Conservation (phyloP, 2,329 filamentous ascomycete genomes). For the Neoarthrinium moseri region DNA sequence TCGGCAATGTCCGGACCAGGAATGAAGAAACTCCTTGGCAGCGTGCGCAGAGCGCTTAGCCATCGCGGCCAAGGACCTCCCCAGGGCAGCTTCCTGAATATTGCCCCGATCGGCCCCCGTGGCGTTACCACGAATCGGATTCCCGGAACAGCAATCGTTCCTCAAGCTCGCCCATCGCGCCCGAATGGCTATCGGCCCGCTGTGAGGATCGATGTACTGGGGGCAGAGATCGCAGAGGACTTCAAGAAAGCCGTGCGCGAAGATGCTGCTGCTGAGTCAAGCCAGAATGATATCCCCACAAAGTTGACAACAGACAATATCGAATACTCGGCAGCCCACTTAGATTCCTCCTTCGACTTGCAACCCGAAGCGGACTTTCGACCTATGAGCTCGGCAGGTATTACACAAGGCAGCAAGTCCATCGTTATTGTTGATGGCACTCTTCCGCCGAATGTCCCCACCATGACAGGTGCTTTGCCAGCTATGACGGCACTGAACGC, state of each 20-base stretch:
- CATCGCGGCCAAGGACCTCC: conserved; percentile 49
- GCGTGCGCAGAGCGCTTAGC: conserved; percentile 78
- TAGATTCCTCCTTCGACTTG: conserved; percentile 41
- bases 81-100: conserved; percentile 46
- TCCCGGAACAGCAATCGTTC: conserved; percentile 60
- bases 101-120: conserved; percentile 48
- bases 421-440: conserved; percentile 84
- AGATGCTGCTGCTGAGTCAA: conserved; percentile 48
- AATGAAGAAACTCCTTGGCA: conserved; percentile 83
- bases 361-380: conserved; percentile 32
- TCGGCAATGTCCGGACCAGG: conserved; percentile 68
- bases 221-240: conserved; percentile 74
- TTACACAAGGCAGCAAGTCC: conserved; percentile 82
- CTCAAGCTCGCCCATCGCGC: conserved; percentile 45
- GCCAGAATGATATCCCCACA: conserved; percentile 18
- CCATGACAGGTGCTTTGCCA: conserved; percentile 50
- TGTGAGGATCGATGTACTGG: conserved; percentile 76
- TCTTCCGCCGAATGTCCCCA: conserved; percentile 43
- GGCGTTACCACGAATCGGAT: conserved; percentile 57
- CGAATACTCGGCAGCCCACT: conserved; percentile 42
- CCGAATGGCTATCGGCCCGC: conserved; percentile 47
- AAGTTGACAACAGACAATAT: conserved; percentile 28
- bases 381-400: conserved; percentile 52
- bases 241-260: conserved; percentile 75
- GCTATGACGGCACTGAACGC: conserved; percentile 40